phyloP scores from a whole-genome alignment of 2,329 filamentous ascomycete species.

The Pseudogymnoascus sp. region DNA sequence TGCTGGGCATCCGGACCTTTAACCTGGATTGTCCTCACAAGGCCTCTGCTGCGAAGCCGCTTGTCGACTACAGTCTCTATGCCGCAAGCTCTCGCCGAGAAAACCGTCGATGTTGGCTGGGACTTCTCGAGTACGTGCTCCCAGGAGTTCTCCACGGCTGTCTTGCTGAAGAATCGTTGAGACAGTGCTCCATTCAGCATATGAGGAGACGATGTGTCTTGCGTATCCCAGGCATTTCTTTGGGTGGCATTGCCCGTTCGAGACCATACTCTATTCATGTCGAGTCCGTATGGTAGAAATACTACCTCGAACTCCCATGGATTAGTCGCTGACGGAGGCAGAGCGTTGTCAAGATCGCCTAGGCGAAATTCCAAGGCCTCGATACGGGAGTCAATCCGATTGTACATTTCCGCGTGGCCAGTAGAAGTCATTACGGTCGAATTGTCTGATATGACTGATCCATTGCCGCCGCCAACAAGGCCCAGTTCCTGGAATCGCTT shows the following conservation, averaged over 20 bases:
- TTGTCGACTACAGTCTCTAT: constrained; percentile 56
- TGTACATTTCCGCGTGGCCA: constrained; percentile 34
- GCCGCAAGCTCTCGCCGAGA: constrained; percentile 61
- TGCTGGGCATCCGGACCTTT: constrained; percentile 58
- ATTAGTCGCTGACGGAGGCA: constrained; percentile 49
- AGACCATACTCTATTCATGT: constrained; percentile 47
- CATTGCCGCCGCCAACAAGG: constrained; percentile 23
- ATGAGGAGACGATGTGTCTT: constrained; percentile 25
- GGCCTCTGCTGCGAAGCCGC: constrained; percentile 66
- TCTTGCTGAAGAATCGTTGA: neutral
- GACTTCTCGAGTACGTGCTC: constrained; percentile 34
- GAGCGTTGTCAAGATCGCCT: constrained; percentile 22
- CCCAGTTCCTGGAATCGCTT: constrained; percentile 31
- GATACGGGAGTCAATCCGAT: constrained; percentile 36
- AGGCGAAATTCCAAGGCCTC: constrained; percentile 38
- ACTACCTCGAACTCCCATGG: constrained; percentile 73
- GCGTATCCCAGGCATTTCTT: constrained; percentile 20
- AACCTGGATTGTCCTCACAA: constrained; percentile 58
- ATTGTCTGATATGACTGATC: constrained; percentile 29
- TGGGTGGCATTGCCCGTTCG: neutral
- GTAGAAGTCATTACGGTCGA: constrained; percentile 31
- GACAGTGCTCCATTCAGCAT: constrained; percentile 18
- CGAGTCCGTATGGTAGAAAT: constrained; percentile 59
- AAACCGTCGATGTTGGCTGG: constrained; percentile 24
- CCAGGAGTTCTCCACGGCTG: neutral